A percentile compares a stretch with the other conserved stretches of the same genome.
Conservation (phyloP, 108 stramenopile species). For the Nitzschia putrida region DNA sequence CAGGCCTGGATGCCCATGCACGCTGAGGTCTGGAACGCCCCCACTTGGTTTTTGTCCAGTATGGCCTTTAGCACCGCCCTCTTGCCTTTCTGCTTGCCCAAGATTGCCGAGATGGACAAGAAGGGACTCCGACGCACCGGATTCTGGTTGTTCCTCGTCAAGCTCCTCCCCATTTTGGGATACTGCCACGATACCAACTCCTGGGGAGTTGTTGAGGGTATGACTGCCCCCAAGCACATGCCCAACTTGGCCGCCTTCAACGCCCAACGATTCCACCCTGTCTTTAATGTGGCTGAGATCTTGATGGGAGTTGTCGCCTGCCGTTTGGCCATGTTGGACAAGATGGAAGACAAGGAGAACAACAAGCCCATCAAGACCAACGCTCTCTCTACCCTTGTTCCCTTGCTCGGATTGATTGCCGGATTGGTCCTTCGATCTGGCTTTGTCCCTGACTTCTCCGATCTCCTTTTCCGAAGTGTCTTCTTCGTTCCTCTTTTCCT, state of each 20-base stretch:
- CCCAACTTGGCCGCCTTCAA: constrained; percentile 46
- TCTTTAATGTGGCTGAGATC: constrained; percentile 40
- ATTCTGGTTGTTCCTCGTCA: constrained; percentile 28
- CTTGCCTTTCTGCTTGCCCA: constrained; percentile 43
- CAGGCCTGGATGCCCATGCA: constrained; percentile 55
- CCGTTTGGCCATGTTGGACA: constrained; percentile 49
- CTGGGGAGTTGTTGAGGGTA: constrained; percentile 39
- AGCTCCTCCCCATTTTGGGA: constrained; percentile 40
- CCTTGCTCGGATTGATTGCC: constrained; percentile 24
- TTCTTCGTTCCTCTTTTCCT: constrained; percentile 47
- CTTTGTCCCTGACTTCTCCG: constrained; percentile 23
- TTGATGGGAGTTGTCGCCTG: constrained; percentile 44
- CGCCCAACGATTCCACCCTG: constrained; percentile 41
- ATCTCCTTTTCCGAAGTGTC: constrained; percentile 33
- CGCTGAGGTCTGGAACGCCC: constrained; percentile 55
- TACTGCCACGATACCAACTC: constrained; percentile 37
- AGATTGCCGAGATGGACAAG: constrained; percentile 44
- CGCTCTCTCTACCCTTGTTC: constrained; percentile 29
- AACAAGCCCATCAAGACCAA: constrained; percentile 32
- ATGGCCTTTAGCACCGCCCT: constrained; percentile 38
- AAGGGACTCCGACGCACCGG: constrained; percentile 29
- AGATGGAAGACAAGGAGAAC: constrained; percentile 24
- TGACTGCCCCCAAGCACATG: constrained; percentile 39
- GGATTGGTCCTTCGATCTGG: constrained; percentile 22
- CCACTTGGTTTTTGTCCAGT: constrained; percentile 45